phyloP scores from a whole-genome alignment of 176 grass and related monocot genomes.

The Oryza meyeriana region DNA sequence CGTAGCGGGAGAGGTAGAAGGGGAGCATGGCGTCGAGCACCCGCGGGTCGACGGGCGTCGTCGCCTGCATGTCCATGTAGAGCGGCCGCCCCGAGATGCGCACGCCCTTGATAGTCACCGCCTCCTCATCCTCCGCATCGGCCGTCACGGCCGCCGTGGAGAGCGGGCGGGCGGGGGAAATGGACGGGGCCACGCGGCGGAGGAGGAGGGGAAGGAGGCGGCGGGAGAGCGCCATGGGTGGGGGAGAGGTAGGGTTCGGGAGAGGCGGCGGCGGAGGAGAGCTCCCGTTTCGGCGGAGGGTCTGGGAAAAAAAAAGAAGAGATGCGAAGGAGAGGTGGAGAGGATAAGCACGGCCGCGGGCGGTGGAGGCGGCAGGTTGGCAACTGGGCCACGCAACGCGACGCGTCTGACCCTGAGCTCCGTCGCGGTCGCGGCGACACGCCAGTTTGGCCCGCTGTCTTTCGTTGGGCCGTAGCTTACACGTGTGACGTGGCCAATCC shows the following conservation, averaged over 20 bases:
- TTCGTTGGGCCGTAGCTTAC: background rate
- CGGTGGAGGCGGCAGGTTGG: background rate
- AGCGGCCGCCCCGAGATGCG: constrained; percentile 81
- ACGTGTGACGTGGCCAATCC: background rate
- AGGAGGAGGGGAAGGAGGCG: constrained; percentile 51
- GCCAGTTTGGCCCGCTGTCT: background rate
- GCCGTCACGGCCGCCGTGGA: constrained; percentile 27
- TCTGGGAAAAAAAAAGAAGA: constrained; percentile 21
- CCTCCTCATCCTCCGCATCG: constrained; percentile 14
- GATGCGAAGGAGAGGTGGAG: background rate
- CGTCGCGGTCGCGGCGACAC: background rate
- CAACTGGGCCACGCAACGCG: constrained; percentile 24
- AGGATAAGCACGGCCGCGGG: background rate
- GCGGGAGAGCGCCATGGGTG: constrained; percentile 48
- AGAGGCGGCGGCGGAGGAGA: background rate
- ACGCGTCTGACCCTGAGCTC: background rate
- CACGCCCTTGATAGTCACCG: constrained; percentile 80
- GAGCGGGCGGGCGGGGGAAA: constrained; percentile 24
- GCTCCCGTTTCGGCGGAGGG: constrained; percentile 42
- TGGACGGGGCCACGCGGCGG: constrained; percentile 18
- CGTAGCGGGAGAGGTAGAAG: constrained; percentile 83
- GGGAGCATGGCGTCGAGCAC: constrained; percentile 95
- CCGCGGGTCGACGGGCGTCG: constrained; percentile 80
- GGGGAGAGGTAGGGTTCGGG: constrained; percentile 29
- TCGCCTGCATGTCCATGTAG: constrained; percentile 98